Evolutionary conservation across 148 eudicot genomes (phyloP).

Genomic region (Pharnaceum exiguum): DNA sequence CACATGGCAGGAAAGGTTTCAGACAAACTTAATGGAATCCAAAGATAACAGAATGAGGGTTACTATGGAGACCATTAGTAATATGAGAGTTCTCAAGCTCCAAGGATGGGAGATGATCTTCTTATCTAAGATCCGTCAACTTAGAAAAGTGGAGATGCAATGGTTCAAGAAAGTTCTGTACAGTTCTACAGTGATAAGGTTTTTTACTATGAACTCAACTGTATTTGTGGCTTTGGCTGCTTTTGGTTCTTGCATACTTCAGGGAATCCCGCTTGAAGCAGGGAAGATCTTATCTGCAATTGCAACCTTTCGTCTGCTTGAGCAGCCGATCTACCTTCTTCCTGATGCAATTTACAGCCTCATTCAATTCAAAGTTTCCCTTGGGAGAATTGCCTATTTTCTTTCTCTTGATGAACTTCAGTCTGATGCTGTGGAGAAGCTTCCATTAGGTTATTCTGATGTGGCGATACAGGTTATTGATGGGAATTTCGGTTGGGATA

Average conservation of each 20-base stretch:
- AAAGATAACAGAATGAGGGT: conserved; percentile 55
- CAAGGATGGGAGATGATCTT: conserved; percentile 58
- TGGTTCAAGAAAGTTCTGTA: conserved; percentile 38
- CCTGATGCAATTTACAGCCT: conserved; percentile 40
- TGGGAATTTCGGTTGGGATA: conserved; percentile 45
- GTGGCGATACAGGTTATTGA: conserved; percentile 34
- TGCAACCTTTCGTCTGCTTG: conserved; percentile 50
- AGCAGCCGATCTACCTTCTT: conserved; percentile 35
- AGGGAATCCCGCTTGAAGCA: conserved; percentile 40
- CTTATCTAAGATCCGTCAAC: conserved; percentile 34
- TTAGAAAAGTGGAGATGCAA: conserved; percentile 28
- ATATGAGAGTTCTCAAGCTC: conserved; percentile 52
- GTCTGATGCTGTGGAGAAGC: conserved; percentile 26
- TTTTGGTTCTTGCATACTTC: conserved; percentile 41
- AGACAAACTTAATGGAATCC: conserved; percentile 38
- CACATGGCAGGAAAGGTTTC: conserved; percentile 31
- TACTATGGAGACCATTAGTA: conserved; percentile 45
- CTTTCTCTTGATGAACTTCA: conserved; percentile 41
- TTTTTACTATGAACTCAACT: conserved; percentile 39
- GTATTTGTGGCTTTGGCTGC: conserved; percentile 45
- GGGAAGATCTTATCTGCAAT: conserved; percentile 46
- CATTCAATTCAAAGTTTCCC: conserved; percentile 47
- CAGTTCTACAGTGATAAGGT: conserved; percentile 17
- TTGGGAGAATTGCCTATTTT: conserved; percentile 42
- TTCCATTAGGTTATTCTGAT: conserved; percentile 23